These are phyloP conservation scores for Sclerotinia glacialis DNA, from an alignment of 2,329 filamentous ascomycete species.

Conservation along the genomic window DNA sequence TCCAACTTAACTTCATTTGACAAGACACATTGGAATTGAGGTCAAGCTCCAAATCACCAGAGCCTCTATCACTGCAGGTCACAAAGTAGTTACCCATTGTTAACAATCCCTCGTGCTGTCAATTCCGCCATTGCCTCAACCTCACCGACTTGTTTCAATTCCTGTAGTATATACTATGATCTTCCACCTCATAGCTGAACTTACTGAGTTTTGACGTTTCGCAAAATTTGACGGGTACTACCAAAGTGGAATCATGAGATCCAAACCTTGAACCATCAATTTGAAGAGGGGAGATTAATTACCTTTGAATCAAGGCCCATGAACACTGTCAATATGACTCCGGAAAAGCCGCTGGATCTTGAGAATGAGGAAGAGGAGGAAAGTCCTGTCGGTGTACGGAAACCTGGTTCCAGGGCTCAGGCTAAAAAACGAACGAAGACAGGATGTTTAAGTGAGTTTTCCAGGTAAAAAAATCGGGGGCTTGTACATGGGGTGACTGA, in stretches of 20 bases:
- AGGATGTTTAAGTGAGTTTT: slow-evolving; percentile 75
- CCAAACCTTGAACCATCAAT: background rate
- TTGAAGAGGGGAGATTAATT: slow-evolving; percentile 1
- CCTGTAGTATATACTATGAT: background rate
- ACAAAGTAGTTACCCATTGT: background rate
- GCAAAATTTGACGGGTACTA: slow-evolving; percentile 16
- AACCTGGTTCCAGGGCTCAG: slow-evolving; percentile 34
- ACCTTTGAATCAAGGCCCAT: background rate
- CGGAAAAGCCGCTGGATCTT: background rate
- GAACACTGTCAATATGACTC: background rate
- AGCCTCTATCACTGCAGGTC: background rate
- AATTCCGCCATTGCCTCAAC: background rate
- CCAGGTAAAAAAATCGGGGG: no score
- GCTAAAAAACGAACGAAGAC: slow-evolving; percentile 71
- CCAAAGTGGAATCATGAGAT: slow-evolving; percentile 16
- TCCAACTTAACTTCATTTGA: background rate
- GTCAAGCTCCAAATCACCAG: background rate
- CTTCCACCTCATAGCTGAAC: background rate
- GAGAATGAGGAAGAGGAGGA: slow-evolving; percentile 14
- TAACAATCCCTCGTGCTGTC: background rate
- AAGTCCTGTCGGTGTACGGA: slow-evolving; percentile 24
- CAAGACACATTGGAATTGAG: background rate
- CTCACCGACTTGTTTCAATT: background rate
- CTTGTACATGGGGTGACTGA: background rate
- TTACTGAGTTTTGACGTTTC: slow-evolving; percentile 2